Evolutionary conservation across 2,329 filamentous ascomycete genomes (phyloP), one percentile per base, ranked within the genome.

Genomic region (Paraphoma sp.): DNA sequence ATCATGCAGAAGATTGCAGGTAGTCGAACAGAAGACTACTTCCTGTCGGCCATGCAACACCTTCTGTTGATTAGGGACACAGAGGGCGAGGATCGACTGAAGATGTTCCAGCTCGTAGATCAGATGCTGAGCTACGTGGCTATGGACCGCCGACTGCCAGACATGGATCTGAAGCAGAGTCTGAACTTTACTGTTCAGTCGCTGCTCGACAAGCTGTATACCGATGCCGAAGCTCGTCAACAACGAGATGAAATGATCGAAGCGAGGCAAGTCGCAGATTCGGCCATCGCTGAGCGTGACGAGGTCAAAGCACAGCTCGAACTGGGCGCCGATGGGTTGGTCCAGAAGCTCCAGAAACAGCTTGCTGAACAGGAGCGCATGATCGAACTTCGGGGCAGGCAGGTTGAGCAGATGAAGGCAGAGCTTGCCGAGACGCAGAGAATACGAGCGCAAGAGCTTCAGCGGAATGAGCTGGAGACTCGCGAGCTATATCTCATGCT

Each of bases 81-180:
- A 63, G 92, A 96, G 68, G 90, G 90, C 47, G 95, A 98, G 73
- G 95, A 99, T 77, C 88, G 93, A 12, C 80, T 97, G 59, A 89
- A 92, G 47, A 95, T 97, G 89, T 99, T 98, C 79, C 95, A 98
- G 81, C 86, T 99, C 29, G 93, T 98, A 29, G 95, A 99, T 78
- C 89, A 92, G n/a, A 98, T 98, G 93, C 87, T 99, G 64, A 97
- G 93, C 78, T 98, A 98, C 77, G 94, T 99, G 60, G 94, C 94
- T 68, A 99, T 99, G 94, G 95, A 99, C 77, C 87, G 95, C 72
- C 86, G 95, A 62, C 79, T 98, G 63, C 95, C 95, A 40, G 94
- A 99, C 77, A 94, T 98, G 88, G 95, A 99, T 76, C 86, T 99
- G 57, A 97, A 97, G 81, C 94, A 98, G 77, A 96, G 93, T 72